Evolutionary conservation across 495 filamentous ascomycete genomes (phyloP), one percentile per base, ranked within the genome.

Genomic region (Lepraria neglecta): DNA sequence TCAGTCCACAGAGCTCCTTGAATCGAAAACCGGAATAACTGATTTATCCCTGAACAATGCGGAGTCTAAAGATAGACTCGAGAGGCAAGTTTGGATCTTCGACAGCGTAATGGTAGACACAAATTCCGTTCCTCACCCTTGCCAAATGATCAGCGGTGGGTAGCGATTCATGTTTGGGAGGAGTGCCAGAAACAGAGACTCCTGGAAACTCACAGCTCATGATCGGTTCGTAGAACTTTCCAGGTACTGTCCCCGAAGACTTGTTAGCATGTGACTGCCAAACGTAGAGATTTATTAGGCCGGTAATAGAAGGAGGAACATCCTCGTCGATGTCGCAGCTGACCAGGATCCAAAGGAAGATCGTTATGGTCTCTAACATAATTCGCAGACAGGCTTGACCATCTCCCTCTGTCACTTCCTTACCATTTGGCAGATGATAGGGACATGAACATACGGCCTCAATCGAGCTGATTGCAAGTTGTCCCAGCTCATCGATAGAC

Each of bases 261-360:
- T 44, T 57, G 14, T 57, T 44, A 6, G 43, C 7, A 14, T 15
- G 40, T 28, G 56, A 46, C 10, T 45, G 40, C 33, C 31, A 51
- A 15, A n/a, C 35, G 57, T 59, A 51, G 19, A 59, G 38, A 10
- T 51, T 50, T 17, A 33, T 35, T 11, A 59, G 47, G n/a, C 45
- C 45, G 12, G 44, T 59, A 33, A 59, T 19, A 4, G 46, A 59
- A 17, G 57, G 57, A 12, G 45, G 44, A 42, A 51, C 35, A 12
- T 59, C 31, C n/a, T 42, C 31, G 45, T 51, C 57, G 3, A 59
- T 51, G 45, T 59, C 45, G 19, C 28, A 59, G 14, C 27, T 44
- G 5, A 59, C 4, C 38, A 42, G 6, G 2, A 59, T 59, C 44
- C 57, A 59, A 27, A 59, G 57, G 33, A 51, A 50, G 9, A 59